Evolutionary conservation across 768 basidiomycete genomes (phyloP), one percentile per base, ranked within the genome.

Genomic region (Tubosaeta brunneosetosa): DNA sequence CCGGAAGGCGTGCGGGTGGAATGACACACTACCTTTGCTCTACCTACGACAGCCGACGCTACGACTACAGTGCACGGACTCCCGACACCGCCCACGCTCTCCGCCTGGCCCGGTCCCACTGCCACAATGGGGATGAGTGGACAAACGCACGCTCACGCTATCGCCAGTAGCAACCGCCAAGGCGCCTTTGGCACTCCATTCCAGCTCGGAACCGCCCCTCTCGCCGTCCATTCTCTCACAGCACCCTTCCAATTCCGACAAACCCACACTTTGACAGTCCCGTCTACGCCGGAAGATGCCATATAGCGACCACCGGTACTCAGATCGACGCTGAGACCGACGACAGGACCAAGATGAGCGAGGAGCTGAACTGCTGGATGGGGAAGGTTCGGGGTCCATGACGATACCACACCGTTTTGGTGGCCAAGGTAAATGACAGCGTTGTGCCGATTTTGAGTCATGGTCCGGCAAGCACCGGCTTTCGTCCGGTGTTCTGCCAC

Each of bases 391-490:
- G 97, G 97, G 7, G 94, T 95, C 94, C 94, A 97, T 2, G 98
- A 76, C 0, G 94, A 94, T n/a, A 97, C 88, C 25, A 85, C 86
- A 13, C 95, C 95, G 62, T 97, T 97, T 63, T 91, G 85, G 63
- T 98, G 95, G 0, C 97, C 97, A 10, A 97, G 82, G 55, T 97
- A 84, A 50, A 97, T 86, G 55, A 98, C 91, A 12, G 93, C 97
- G 68, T 88, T 94, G 72, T 97, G 94, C 14, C 75, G 68, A 65
- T 97, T 97, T 75, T 97, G 94, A 0, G 90, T 75, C 84, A 99
- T 90, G 36, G 88, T 81, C 32, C 73, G 78, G 61, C 89, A 92
- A 9, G 86, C 79, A 3, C 97, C 94, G 25, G 95, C 79, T 64
- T 91, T 92, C 9, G 94, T 95, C 19, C 91, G 85, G 68, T 95